Percentiles rank a stretch among this genome's conserved stretches.
Evolutionary conservation across 495 filamentous ascomycete genomes (phyloP).

Genomic region (Penicillium malachiteum): DNA sequence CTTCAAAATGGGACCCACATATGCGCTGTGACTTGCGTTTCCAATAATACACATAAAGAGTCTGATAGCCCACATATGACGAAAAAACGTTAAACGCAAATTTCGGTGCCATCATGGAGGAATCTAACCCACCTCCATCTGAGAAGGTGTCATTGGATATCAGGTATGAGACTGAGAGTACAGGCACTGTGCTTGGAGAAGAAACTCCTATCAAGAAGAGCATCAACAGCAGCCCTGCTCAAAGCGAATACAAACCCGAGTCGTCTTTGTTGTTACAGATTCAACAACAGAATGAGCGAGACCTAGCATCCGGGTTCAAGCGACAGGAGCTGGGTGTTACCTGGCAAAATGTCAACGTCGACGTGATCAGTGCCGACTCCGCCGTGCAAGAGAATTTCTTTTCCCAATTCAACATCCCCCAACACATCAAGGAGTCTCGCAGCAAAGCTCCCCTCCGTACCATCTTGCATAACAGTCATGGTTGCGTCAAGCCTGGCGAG

Average conservation of each 20-base stretch:
- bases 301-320: slow-evolving; percentile 46
- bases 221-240: slow-evolving; percentile 1
- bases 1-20: too few relatives aligned
- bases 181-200: slow-evolving; percentile 26
- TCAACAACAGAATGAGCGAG: slow-evolving; percentile 42
- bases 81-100: not conserved
- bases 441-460: slow-evolving; percentile 36
- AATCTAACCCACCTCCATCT: slow-evolving; percentile 11
- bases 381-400: slow-evolving; percentile 50
- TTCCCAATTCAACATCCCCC: slow-evolving; percentile 57
- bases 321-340: slow-evolving; percentile 54
- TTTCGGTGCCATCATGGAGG: slow-evolving; percentile 26
- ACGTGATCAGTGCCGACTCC: slow-evolving; percentile 43
- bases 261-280: slow-evolving; percentile 50
- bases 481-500: slow-evolving; percentile 55
- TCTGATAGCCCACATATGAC: not conserved
- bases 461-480: slow-evolving; percentile 43
- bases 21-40: too few relatives aligned
- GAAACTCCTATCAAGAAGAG: slow-evolving; percentile 17
- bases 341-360: slow-evolving; percentile 50
- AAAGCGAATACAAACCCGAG: slow-evolving; percentile 29
- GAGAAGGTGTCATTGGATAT: slow-evolving; percentile 7
- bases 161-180: slow-evolving; percentile 31
- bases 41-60: not conserved
- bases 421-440: slow-evolving; percentile 36